Conservation (phyloP, 2,329 filamentous ascomycete species). For the Aspergillus spinulosporus region DNA sequence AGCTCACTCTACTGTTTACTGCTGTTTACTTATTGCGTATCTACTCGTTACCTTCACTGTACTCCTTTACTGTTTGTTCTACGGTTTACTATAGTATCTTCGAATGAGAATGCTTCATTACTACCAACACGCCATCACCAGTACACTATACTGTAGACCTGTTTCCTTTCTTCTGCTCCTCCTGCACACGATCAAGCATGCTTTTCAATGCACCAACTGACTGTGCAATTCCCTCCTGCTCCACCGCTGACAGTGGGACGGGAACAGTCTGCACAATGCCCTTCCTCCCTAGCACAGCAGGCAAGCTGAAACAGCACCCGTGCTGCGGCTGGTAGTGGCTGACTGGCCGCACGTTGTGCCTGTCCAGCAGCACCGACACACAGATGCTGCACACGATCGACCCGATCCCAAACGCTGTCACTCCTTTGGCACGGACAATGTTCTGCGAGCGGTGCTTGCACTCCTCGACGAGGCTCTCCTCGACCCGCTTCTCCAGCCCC, state of each 20-base stretch:
- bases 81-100: too few relatives aligned
- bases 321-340: conserved; percentile 53
- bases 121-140: too few relatives aligned
- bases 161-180: not conserved
- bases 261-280: conserved; percentile 45
- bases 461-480: conserved; percentile 42
- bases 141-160: too few relatives aligned
- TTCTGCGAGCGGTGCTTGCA: conserved; percentile 50
- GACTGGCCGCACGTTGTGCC: conserved; percentile 49
- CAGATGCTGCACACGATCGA: conserved; percentile 52
- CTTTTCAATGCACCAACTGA: not conserved
- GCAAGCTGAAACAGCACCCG: conserved; percentile 53
- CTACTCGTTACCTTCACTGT: too few relatives aligned
- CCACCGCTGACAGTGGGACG: conserved; percentile 22
- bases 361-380: conserved; percentile 52
- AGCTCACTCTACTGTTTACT: too few relatives aligned
- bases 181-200: not conserved
- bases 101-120: not conserved
- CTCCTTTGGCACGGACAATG: conserved; percentile 54
- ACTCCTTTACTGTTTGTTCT: too few relatives aligned
- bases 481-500: conserved; percentile 22
- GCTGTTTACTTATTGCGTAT: too few relatives aligned
- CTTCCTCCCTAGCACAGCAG: conserved; percentile 50
- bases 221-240: conserved; percentile 8
- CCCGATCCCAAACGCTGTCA: conserved; percentile 53